Conservation (phyloP, 768 basidiomycete species). For the Hygrophorus russula region DNA sequence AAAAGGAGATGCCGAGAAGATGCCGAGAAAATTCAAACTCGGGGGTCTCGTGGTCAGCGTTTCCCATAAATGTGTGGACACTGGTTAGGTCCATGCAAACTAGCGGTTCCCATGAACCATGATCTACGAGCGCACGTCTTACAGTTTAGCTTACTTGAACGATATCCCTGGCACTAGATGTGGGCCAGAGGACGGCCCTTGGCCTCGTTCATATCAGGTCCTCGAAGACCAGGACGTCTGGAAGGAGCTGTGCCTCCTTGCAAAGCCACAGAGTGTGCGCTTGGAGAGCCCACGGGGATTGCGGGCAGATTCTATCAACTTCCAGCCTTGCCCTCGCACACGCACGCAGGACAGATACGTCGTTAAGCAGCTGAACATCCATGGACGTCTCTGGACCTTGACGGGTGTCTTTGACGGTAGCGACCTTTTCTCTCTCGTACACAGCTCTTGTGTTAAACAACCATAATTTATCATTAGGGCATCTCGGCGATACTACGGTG, state of each 20-base stretch:
- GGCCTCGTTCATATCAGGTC: slow-evolving; percentile 48
- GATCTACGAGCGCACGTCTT: slow-evolving; percentile 24
- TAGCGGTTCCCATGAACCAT: slow-evolving; percentile 18
- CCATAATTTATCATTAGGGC: slow-evolving; percentile 24
- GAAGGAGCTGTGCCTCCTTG: slow-evolving; percentile 36
- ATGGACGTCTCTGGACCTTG: slow-evolving; percentile 48
- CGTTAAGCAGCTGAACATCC: slow-evolving; percentile 43
- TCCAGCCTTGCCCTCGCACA: slow-evolving; percentile 46
- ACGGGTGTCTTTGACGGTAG: slow-evolving; percentile 63
- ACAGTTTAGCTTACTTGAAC: slow-evolving; percentile 39
- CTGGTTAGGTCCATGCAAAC: not conserved
- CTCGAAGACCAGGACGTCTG: slow-evolving; percentile 42
- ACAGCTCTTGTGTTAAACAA: not conserved
- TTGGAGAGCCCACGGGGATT: slow-evolving; percentile 23
- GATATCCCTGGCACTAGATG: slow-evolving; percentile 55
- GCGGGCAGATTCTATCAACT: slow-evolving; percentile 52
- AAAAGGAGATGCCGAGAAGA: no score
- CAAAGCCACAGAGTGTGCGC: slow-evolving; percentile 36
- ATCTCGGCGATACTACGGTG: slow-evolving; percentile 59
- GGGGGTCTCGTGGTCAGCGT: no score
- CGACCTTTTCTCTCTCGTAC: slow-evolving; percentile 12
- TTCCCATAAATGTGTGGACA: not conserved
- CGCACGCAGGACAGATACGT: slow-evolving; percentile 57
- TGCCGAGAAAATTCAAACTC: no score
- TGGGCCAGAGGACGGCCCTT: slow-evolving; percentile 52